These are phyloP conservation scores for Phytophthora meadii DNA, from an alignment of 352 stramenopile genomes.

Conservation along the genomic window DNA sequence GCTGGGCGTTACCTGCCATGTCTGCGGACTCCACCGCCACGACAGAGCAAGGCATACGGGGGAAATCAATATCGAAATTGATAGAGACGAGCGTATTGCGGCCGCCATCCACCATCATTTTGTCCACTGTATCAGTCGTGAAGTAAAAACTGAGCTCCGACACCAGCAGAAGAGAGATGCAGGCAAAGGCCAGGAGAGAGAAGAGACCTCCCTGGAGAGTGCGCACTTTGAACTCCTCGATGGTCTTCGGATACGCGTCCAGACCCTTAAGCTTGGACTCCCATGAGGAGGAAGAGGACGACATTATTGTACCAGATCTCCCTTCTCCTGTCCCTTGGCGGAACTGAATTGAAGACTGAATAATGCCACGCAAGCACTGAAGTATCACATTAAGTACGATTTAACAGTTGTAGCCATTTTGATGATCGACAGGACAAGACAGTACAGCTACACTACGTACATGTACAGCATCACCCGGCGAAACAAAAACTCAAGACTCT, in stretches of 20 bases:
- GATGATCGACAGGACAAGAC: conserved; percentile 1
- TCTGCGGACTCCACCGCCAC: conserved; percentile 78
- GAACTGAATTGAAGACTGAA: neutral
- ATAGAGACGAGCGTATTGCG: conserved; percentile 77
- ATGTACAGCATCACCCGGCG: too few relatives aligned
- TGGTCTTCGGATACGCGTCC: conserved; percentile 88
- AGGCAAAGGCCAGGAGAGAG: conserved; percentile 73
- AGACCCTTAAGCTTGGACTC: conserved; percentile 54
- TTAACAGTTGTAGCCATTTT: conserved; percentile 8
- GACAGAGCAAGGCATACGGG: conserved; percentile 79
- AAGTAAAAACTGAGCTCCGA: conserved; percentile 87
- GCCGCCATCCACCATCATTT: conserved; percentile 84
- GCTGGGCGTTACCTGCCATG: conserved; percentile 71
- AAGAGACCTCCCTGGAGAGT: conserved; percentile 86
- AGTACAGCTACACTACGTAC: too few relatives aligned
- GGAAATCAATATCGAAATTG: conserved; percentile 87
- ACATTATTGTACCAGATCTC: conserved; percentile 3
- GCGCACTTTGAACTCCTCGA: conserved; percentile 90
- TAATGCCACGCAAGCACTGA: conserved; percentile 23
- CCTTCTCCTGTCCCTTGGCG: too few relatives aligned
- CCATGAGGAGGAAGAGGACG: conserved; percentile 28
- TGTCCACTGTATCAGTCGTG: conserved; percentile 78
- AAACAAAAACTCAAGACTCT: too few relatives aligned
- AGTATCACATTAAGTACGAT: conserved; percentile 5
- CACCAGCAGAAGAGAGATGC: conserved; percentile 69